phyloP scores from a whole-genome alignment of 495 filamentous ascomycete genomes.

The Hypomontagnella submonticulosa region DNA sequence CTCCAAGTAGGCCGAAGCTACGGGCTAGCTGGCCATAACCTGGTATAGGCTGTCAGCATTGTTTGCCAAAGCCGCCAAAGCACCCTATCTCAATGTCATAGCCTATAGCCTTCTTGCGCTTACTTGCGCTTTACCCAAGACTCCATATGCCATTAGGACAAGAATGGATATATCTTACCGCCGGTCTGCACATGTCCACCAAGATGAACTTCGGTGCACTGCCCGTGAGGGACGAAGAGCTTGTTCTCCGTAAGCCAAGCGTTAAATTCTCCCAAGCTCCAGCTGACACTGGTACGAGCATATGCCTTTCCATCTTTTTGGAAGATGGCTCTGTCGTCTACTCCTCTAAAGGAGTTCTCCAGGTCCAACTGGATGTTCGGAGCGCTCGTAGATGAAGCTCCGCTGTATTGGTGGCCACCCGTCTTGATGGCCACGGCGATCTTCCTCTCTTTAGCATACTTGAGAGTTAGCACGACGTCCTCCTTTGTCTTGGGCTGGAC shows the following conservation, averaged over 20 bases:
- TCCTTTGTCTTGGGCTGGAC: conserved; percentile 51
- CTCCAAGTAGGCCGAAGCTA: conserved; percentile 56
- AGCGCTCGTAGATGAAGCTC: conserved; percentile 51
- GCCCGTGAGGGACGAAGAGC: conserved; percentile 56
- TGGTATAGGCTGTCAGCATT: conserved; percentile 12
- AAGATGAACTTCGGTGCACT: conserved; percentile 55
- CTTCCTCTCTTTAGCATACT: conserved; percentile 50
- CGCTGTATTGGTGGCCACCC: conserved; percentile 56
- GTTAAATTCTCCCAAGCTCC: conserved; percentile 53
- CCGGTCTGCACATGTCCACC: conserved; percentile 58
- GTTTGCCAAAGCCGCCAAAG: background rate
- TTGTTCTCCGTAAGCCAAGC: conserved; percentile 48
- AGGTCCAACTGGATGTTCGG: conserved; percentile 55
- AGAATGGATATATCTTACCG: conserved; percentile 25
- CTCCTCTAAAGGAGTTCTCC: conserved; percentile 46
- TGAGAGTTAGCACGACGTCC: conserved; percentile 48
- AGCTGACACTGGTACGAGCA: conserved; percentile 53
- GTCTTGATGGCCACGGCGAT: conserved; percentile 54
- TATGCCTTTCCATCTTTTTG: conserved; percentile 48
- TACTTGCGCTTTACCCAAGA: background rate
- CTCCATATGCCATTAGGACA: background rate
- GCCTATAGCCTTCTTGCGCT: no score
- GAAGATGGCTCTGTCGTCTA: conserved; percentile 43
- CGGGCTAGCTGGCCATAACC: conserved; percentile 55
- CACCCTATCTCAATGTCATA: no score